phyloP scores from a whole-genome alignment of 495 filamentous ascomycete species.

The Aspergillus egyptiacus region DNA sequence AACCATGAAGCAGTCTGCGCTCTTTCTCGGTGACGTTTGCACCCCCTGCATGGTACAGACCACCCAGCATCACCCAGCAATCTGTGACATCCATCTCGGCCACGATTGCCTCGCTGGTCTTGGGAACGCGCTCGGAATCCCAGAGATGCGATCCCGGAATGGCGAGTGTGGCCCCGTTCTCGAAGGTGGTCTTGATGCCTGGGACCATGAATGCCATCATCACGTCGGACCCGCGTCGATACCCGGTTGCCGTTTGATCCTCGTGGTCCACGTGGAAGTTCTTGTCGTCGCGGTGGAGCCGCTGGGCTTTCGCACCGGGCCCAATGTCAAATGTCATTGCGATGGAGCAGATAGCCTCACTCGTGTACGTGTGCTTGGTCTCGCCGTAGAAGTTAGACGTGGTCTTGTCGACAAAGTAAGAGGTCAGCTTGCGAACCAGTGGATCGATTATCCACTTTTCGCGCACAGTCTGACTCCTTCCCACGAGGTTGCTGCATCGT shows the following conservation, averaged over 20 bases:
- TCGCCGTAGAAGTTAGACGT: constrained; percentile 19
- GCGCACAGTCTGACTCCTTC: constrained; percentile 17
- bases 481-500: constrained; percentile 17
- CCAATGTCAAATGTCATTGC: constrained; percentile 18
- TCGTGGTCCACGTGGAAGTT: constrained; percentile 17
- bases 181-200: constrained; percentile 25
- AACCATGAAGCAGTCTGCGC: constrained; percentile 15
- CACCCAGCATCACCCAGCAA: constrained; percentile 21
- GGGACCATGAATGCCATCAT: constrained; percentile 27
- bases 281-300: constrained; percentile 17
- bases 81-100: constrained; percentile 18
- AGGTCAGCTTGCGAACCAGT: constrained; percentile 14
- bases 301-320: constrained; percentile 15
- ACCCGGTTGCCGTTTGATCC: constrained; percentile 11
- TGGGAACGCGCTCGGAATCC: constrained; percentile 15
- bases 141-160: constrained; percentile 20
- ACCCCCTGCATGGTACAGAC: constrained; percentile 20
- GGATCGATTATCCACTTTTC: constrained; percentile 19
- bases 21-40: constrained; percentile 13
- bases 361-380: constrained; percentile 17
- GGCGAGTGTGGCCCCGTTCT: constrained; percentile 29
- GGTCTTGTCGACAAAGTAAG: constrained; percentile 18
- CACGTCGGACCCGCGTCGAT: constrained; percentile 12
- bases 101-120: constrained; percentile 7
- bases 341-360: constrained; percentile 15